Base-by-base conservation (phyloP, 2,329 filamentous ascomycete species). In the Hymenoscyphus scutula region DNA sequence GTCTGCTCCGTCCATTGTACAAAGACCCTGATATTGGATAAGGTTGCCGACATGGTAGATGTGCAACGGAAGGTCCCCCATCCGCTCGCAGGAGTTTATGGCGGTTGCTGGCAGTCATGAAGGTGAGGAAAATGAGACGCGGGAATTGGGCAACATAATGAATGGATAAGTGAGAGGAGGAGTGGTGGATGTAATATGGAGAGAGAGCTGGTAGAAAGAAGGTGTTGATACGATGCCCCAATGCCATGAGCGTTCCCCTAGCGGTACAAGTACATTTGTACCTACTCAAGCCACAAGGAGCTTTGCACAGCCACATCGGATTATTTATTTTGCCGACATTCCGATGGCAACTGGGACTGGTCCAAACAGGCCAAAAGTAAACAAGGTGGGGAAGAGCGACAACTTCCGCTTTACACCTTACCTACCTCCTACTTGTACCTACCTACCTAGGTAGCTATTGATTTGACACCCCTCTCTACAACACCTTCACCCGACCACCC, bases 1-100 rank as follows among this genome's bases (percentile, higher is more conserved):
- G 91, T 93, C 76, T 94, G 88, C 74, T 96, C 91, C 76, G 92
- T 89, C 90, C 94, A 99, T 79, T 89, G 88, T 76, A 99, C 91
- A 76, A 94, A 97, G 77, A 97, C 94, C 76, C 93, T 90, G 75
- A 99, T 92, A 80, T 96, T 94, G 78, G 82, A 85, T 74, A 79
- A 78, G 76, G 81, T 80, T 66, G 74, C 69, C 61, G 72, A 74
- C 70, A 74, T 74, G 61, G 57, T 71, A 68, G 68, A 57, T 62
- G 62, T 65, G 41, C 41, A 17, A 48, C 64, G 57, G 62, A 56
- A 62, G 61, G 58, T 37, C 70, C 71, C 70, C 58, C 62, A 63
- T 70, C 69, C 65, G 66, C 63, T 69, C 71, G 69, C 65, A 48
- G 5, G 41, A 23, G n/a, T 25, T 48, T 48, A 48, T 67, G 61